A percentile compares a stretch with the other conserved stretches of the same genome.
Evolutionary conservation across 495 filamentous ascomycete genomes (phyloP).

Genomic region (Penicillium coffeae): DNA sequence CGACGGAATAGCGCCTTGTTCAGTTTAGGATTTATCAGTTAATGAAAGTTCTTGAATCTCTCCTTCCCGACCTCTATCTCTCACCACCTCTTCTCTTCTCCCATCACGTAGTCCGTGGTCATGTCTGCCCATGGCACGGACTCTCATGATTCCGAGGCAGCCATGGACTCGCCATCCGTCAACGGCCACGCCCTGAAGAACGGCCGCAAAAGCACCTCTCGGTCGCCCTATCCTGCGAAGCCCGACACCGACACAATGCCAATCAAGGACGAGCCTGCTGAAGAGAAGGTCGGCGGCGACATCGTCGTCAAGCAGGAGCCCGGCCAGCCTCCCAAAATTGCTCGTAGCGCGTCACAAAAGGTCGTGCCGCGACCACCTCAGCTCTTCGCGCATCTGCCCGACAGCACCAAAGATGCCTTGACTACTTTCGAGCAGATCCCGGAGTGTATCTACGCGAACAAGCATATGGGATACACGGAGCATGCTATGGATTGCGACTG

Average conservation of each 20-base stretch:
- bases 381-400: slow-evolving; percentile 65
- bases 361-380: slow-evolving; percentile 53
- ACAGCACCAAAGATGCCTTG: slow-evolving; percentile 72
- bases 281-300: slow-evolving; percentile 52
- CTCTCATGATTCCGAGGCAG: slow-evolving; percentile 16
- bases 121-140: slow-evolving; percentile 48
- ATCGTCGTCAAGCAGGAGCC: slow-evolving; percentile 62
- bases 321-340: slow-evolving; percentile 66
- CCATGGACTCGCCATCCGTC: slow-evolving; percentile 14
- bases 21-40: slow-evolving; percentile 6
- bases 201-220: slow-evolving; percentile 11
- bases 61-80: slow-evolving; percentile 2
- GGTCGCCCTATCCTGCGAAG: slow-evolving; percentile 3
- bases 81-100: slow-evolving; percentile 3
- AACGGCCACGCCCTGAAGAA: slow-evolving; percentile 13
- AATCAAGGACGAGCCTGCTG: background rate
- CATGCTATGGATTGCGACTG: slow-evolving; percentile 96
- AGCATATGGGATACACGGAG: slow-evolving; percentile 84
- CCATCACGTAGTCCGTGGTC: slow-evolving; percentile 36
- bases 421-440: slow-evolving; percentile 75
- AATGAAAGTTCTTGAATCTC: slow-evolving; percentile 5
- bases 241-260: slow-evolving; percentile 1
- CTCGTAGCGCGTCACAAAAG: slow-evolving; percentile 73
- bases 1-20: slow-evolving; percentile 4
- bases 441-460: slow-evolving; percentile 82